phyloP scores from a whole-genome alignment of 2,329 filamentous ascomycete genomes.

The Chaetoscypha palmicola region DNA sequence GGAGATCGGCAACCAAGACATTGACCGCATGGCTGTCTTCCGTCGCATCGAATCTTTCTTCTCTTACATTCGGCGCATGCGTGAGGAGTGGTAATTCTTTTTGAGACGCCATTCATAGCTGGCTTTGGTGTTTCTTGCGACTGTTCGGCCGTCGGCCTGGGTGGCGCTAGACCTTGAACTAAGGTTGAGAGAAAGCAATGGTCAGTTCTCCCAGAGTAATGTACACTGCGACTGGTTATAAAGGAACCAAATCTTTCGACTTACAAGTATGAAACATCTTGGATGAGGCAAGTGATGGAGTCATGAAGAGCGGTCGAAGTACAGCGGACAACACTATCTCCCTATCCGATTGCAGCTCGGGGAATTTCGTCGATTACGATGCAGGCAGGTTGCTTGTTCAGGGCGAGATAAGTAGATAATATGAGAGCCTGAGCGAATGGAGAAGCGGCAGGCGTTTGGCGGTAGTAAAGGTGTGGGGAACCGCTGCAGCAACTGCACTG shows the following conservation, averaged over 20 bases:
- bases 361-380: constrained; percentile 8
- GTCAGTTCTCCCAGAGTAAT: no score
- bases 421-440: constrained; percentile 6
- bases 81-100: constrained; percentile 50
- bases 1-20: constrained; percentile 76
- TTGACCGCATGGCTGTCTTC: constrained; percentile 73
- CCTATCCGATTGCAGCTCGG: constrained; percentile 5
- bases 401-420: constrained; percentile 7
- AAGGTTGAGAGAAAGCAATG: no score
- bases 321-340: constrained; percentile 3
- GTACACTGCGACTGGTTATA: no score
- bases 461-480: constrained; percentile 2
- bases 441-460: constrained; percentile 4
- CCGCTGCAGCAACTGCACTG: neutral
- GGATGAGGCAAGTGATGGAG: constrained; percentile 24
- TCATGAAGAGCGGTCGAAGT: constrained; percentile 20
- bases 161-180: constrained; percentile 30
- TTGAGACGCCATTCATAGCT: constrained; percentile 34
- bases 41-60: constrained; percentile 78
- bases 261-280: constrained; percentile 32
- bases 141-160: constrained; percentile 23
- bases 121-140: constrained; percentile 26
- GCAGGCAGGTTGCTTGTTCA: neutral
- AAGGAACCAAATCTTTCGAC: no score
- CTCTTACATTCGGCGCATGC: constrained; percentile 73